Evolutionary conservation across 495 filamentous ascomycete species (phyloP).

Genomic region (Pseudoneurospora amorphoporcata): DNA sequence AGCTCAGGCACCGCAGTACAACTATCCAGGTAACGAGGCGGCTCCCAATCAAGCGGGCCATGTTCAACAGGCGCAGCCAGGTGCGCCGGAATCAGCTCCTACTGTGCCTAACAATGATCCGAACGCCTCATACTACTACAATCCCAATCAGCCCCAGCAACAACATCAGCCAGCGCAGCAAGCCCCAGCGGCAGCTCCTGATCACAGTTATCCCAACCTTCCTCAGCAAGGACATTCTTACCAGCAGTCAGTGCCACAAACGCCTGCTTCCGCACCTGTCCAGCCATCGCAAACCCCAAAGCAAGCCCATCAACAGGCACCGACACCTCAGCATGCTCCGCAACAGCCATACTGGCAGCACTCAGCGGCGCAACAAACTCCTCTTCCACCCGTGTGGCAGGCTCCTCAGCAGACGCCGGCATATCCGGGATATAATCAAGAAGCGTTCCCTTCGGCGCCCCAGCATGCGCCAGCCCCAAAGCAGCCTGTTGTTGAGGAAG

Average conservation of each 20-base stretch:
- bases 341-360: conserved; percentile 34
- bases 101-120: conserved; percentile 30
- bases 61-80: conserved; percentile 21
- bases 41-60: conserved; percentile 21
- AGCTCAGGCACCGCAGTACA: conserved; percentile 22
- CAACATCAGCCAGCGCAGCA: conserved; percentile 25
- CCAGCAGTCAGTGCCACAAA: conserved; percentile 31
- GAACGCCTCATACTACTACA: conserved; percentile 41
- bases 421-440: conserved; percentile 49
- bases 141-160: conserved; percentile 20
- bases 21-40: conserved; percentile 21
- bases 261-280: conserved; percentile 26
- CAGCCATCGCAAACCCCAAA: conserved; percentile 33
- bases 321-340: conserved; percentile 14
- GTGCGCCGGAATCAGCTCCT: conserved; percentile 16
- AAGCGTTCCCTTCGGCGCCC: conserved; percentile 55
- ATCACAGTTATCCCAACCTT: conserved; percentile 33
- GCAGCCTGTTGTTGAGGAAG: conserved; percentile 68
- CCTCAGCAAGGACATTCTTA: conserved; percentile 30
- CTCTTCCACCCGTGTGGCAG: conserved; percentile 36
- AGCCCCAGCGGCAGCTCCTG: conserved; percentile 23
- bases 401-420: conserved; percentile 26
- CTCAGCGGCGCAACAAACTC: conserved; percentile 23
- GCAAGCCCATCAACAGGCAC: conserved; percentile 16
- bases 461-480: conserved; percentile 43